Conservation (phyloP, 257 asterid species). For the Gardenia jasminoides region DNA sequence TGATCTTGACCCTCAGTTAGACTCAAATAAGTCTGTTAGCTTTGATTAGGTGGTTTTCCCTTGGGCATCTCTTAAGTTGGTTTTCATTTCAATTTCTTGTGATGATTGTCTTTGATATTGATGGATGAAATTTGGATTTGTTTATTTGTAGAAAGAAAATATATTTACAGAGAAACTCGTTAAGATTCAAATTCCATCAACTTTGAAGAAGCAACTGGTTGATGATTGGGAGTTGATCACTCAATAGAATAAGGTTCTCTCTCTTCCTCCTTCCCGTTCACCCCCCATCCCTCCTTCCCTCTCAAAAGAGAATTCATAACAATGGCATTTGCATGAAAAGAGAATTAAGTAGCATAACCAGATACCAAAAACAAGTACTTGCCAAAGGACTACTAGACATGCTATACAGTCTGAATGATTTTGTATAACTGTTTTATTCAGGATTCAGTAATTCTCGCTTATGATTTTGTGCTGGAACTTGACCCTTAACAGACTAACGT, state of each 20-base stretch:
- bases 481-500: too few species aligned
- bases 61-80: too few species aligned
- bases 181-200: constrained; percentile 68
- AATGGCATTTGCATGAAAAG: not conserved
- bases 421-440: not conserved
- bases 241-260: constrained; percentile 77
- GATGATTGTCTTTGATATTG: not conserved
- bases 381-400: not conserved
- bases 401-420: not conserved
- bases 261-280: not conserved
- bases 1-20: too few species aligned
- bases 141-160: constrained; percentile 36
- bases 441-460: not conserved
- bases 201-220: constrained; percentile 72
- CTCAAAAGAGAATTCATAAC: too few species aligned
- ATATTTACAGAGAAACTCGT: constrained; percentile 54
- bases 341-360: not conserved
- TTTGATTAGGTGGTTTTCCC: too few species aligned
- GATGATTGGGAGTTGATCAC: constrained; percentile 82
- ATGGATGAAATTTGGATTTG: not conserved
- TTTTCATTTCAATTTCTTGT: not conserved
- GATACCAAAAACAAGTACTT: not conserved
- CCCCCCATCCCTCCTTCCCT: not conserved
- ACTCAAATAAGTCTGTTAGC: too few species aligned
- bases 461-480: too few species aligned